Evolutionary conservation across 2,329 filamentous ascomycete species (phyloP).

Genomic region (Xylaria sp.): DNA sequence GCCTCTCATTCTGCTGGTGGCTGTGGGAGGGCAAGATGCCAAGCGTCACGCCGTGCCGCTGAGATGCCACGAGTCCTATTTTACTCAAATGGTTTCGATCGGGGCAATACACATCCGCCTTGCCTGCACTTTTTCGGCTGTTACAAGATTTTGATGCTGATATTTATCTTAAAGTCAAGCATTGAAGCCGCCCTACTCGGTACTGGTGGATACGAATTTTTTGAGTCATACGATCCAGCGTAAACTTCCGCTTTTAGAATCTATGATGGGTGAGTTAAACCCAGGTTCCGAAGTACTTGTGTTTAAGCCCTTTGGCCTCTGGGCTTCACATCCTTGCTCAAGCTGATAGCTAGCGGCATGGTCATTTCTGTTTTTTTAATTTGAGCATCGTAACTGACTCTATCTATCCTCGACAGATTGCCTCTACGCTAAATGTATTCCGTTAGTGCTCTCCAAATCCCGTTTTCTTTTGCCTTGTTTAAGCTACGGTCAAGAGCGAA

Average conservation of each 20-base stretch:
- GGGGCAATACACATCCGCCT: not conserved
- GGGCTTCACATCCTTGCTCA: not conserved
- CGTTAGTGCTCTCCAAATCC: slow-evolving; percentile 64
- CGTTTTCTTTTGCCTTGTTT: not conserved
- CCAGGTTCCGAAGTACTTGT: not conserved
- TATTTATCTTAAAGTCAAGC: slow-evolving; percentile 61
- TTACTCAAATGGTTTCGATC: not conserved
- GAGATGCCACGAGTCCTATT: too few species aligned
- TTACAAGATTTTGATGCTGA: slow-evolving; percentile 5
- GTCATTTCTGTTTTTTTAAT: not conserved
- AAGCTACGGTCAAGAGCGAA: not conserved
- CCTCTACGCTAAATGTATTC: slow-evolving; percentile 88
- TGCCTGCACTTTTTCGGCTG: not conserved
- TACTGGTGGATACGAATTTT: slow-evolving; percentile 74
- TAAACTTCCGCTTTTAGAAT: slow-evolving; percentile 85
- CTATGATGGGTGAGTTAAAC: slow-evolving; percentile 64
- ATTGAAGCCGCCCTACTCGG: slow-evolving; percentile 78
- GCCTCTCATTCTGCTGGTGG: not conserved
- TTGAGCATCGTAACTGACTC: slow-evolving; percentile 13
- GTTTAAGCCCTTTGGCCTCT: not conserved
- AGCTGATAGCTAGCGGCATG: not conserved
- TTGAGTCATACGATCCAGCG: slow-evolving; percentile 85
- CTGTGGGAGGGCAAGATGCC: not conserved
- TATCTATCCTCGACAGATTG: slow-evolving; percentile 59
- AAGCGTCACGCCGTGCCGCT: not conserved